A percentile compares a stretch with the other conserved stretches of the same genome.
Conservation (phyloP, 2,329 filamentous ascomycete genomes). For the Trichothecium sympodiale region DNA sequence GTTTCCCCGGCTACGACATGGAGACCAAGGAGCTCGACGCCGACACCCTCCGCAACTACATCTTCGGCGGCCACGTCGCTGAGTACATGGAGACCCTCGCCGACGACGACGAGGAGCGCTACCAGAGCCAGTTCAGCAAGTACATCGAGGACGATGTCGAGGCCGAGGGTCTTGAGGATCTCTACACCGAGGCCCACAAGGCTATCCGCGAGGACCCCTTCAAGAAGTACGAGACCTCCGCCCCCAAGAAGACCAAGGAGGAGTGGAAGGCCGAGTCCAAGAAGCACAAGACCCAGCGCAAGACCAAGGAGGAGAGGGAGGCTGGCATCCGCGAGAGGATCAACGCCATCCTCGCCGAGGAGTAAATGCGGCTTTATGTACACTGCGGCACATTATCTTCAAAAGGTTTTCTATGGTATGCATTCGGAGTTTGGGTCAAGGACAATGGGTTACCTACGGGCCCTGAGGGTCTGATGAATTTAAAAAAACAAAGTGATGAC, state of each 20-base stretch:
- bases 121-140: conserved; percentile 94
- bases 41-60: conserved; percentile 97
- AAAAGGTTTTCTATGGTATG: conserved; percentile 12
- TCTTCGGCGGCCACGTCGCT: conserved; percentile 94
- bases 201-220: conserved; percentile 96
- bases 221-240: conserved; percentile 74
- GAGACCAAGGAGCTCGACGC: conserved; percentile 96
- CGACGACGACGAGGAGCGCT: conserved; percentile 99
- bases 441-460: conserved; percentile 10
- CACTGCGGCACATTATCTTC: conserved; percentile 7
- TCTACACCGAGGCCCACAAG: conserved; percentile 91
- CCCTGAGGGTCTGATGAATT: conserved; percentile 25
- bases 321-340: conserved; percentile 85
- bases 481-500: conserved; percentile 7
- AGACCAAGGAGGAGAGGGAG: conserved; percentile 73
- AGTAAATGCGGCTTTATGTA: conserved; percentile 16
- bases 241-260: conserved; percentile 90
- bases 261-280: conserved; percentile 92
- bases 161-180: conserved; percentile 91
- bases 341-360: conserved; percentile 57
- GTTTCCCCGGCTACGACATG: conserved; percentile 97
- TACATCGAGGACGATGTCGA: conserved; percentile 97
- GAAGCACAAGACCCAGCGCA: conserved; percentile 74
- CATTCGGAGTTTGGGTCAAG: conserved; percentile 27
- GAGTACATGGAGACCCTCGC: conserved; percentile 99